Base-by-base conservation (phyloP, 2,329 filamentous ascomycete species). In the Pseudocercospora macadamiae region DNA sequence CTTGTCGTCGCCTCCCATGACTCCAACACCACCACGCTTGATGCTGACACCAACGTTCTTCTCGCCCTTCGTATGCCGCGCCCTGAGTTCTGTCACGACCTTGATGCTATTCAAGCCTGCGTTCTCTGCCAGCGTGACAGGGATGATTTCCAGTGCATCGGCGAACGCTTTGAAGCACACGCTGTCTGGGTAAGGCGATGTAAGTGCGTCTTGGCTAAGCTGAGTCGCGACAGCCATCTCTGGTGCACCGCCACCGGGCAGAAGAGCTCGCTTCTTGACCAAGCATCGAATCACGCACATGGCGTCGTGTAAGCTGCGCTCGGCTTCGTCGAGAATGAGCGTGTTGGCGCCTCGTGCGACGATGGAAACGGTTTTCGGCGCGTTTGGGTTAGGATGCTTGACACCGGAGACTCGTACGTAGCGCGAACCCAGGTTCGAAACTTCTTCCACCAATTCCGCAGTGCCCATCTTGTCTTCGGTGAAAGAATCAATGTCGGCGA, bases 81-180 rank as follows among this genome's bases (percentile, higher is more conserved):
- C 92, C 73, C 95, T 86, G 72, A 99, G 80, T 71, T 97, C 95
- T 23, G 95, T 99, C 47, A 99, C 95, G 25, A 99, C 95, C 80
- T 96, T 96, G 83, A 99, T 99, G 75, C 90, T 93, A 83, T 99
- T 99, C 64, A 99, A 82, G 51, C 95, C 95, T 0, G 95, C 95
- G 70, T 99, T 99, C 80, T 99, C 95, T 0, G 95, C 96, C 67
- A 99, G 82, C 1, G 95, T 99, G 30, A 93, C 97, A 12, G 96
- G 95, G 55, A 99, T 90, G 39, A 99, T 91, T 79, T 99, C 95
- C 81, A 99, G 89, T 6, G 95, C 95, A 65, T 99, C 93, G 1
- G 96, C 95, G 73, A 99, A 99, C 0, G 93, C 93, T 80, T 97
- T 97, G 91, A 91, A 99, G 85, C 95, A 99, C 73, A 97, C 97